Evolutionary conservation across 2,329 filamentous ascomycete genomes (phyloP), one percentile per base, ranked within the genome.

Genomic region (Paracoccidioides brasiliensis): DNA sequence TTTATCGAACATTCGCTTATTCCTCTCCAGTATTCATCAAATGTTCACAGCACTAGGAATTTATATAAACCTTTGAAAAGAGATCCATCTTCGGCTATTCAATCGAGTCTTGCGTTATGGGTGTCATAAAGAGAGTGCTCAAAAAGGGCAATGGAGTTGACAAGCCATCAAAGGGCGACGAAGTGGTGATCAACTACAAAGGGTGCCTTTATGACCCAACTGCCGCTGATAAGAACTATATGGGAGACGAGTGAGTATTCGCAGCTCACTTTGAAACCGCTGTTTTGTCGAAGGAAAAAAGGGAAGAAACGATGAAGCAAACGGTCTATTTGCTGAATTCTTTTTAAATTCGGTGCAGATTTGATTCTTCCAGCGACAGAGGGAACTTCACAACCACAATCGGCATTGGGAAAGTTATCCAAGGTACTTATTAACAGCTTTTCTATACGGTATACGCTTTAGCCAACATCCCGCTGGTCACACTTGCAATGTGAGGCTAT

Each of bases 161-260:
- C 64, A 76, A 72, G 61, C 87, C 91, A 56, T 67, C 73, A 61
- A 65, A 67, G 14, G 86, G 88, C 62, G 83, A 96, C 70, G 81
- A 74, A 32, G 88, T 97, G 66, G 81, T 80, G 67, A 95, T 97
- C 68, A 82, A 93, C 74, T 97, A 97, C 79, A 93, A 86, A 44
- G 93, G 93, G 65, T 95, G 78, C 74, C 79, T 97, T 60, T 86
- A 85, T 73, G 84, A 94, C 66, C 66, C 75, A 28, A 73, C 67
- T 60, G 73, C 81, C 69, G 72, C 79, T 15, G 77, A 81, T 56
- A 76, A 80, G 66, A 82, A 86, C 60, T 67, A 62, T 62, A 81
- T 80, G 79, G 90, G 90, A 65, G 73, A 70, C 32, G 68, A 89
- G 90, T 95, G 76, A 66, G 84, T 73, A 8, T 44, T 52, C 8